Evolutionary conservation across 306 rosid genomes (phyloP).

Genomic region (Sphenostylis stenocarpa): DNA sequence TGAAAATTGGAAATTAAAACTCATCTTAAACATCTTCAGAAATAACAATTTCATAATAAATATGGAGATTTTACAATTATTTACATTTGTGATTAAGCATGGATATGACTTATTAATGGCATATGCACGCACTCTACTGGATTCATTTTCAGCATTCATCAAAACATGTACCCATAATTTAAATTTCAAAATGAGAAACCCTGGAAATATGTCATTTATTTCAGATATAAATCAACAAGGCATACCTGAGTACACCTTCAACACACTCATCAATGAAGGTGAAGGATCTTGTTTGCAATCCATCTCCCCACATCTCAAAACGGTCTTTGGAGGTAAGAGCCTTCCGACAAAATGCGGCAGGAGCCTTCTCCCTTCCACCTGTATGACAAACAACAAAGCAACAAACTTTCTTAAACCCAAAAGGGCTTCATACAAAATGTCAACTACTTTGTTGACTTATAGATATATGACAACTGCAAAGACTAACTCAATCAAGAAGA

Average conservation of each 20-base stretch:
- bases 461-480: background rate
- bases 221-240: background rate
- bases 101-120: background rate
- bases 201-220: background rate
- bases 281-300: slow-evolving; percentile 93
- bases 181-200: slow-evolving; percentile 15
- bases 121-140: background rate
- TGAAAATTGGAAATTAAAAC: background rate
- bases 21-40: background rate
- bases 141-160: slow-evolving; percentile 6
- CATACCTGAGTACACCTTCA: slow-evolving; percentile 97
- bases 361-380: slow-evolving; percentile 99
- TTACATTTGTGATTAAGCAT: background rate
- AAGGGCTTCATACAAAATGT: slow-evolving; percentile 8
- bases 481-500: slow-evolving; percentile 18
- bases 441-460: background rate
- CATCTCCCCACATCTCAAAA: slow-evolving; percentile 99
- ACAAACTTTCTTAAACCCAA: slow-evolving; percentile 24
- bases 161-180: background rate
- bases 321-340: slow-evolving; percentile 68
- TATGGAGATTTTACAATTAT: slow-evolving; percentile 1
- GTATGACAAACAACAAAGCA: slow-evolving; percentile 25
- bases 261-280: slow-evolving; percentile 99
- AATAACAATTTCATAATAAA: slow-evolving; percentile 15
- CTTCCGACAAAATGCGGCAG: slow-evolving; percentile 98